Evolutionary conservation across 495 filamentous ascomycete genomes (phyloP).

Genomic region (Penicillium turbatum): DNA sequence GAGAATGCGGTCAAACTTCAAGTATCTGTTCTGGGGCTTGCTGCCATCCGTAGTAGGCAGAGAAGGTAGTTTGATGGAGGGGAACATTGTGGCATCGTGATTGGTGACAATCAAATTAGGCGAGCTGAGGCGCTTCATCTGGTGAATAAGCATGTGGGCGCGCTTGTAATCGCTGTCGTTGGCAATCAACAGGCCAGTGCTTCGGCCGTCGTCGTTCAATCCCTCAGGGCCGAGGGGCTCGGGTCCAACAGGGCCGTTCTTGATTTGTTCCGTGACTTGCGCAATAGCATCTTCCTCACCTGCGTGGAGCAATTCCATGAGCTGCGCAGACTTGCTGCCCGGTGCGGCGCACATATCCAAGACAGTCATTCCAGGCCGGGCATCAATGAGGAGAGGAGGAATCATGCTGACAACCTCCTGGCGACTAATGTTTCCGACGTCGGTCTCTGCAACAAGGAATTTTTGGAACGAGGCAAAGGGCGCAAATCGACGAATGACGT

Average conservation of each 20-base stretch:
- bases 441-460: slow-evolving; percentile 96
- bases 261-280: slow-evolving; percentile 51
- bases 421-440: slow-evolving; percentile 92
- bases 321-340: slow-evolving; percentile 91
- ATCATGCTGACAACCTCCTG: slow-evolving; percentile 99
- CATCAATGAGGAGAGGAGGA: slow-evolving; percentile 87
- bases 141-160: slow-evolving; percentile 92
- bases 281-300: slow-evolving; percentile 82
- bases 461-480: slow-evolving; percentile 95
- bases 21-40: slow-evolving; percentile 59
- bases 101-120: slow-evolving; percentile 97
- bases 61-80: slow-evolving; percentile 72
- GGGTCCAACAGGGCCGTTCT: slow-evolving; percentile 45
- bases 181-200: slow-evolving; percentile 86
- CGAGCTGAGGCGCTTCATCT: slow-evolving; percentile 93
- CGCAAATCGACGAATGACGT: slow-evolving; percentile 81
- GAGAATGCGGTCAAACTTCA: slow-evolving; percentile 95
- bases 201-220: slow-evolving; percentile 75
- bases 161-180: slow-evolving; percentile 96
- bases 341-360: slow-evolving; percentile 95
- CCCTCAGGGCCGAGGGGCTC: slow-evolving; percentile 43
- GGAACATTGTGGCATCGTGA: slow-evolving; percentile 95
- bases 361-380: slow-evolving; percentile 84
- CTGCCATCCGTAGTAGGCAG: slow-evolving; percentile 45
- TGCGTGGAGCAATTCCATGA: slow-evolving; percentile 88